A percentile compares a stretch with the other conserved stretches of the same genome.
These are phyloP conservation scores for Chytriomyces sp. DNA, from an alignment of 192 early-diverging fungal genomes.

Conservation along the genomic window DNA sequence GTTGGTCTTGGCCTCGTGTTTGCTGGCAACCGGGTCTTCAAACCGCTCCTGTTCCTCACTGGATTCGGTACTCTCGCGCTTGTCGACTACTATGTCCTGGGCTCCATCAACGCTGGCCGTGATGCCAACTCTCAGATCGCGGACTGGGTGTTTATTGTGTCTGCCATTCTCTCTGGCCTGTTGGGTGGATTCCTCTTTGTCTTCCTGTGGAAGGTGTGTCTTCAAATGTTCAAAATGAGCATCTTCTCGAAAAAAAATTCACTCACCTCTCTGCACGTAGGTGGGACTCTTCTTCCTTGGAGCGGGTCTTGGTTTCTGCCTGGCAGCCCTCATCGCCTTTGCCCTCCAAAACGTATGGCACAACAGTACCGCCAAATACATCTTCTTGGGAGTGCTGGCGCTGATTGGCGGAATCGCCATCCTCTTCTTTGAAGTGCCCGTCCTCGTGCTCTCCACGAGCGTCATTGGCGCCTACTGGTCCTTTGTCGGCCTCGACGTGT, in stretches of 20 bases:
- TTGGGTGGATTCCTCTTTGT: background rate
- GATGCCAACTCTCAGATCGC: background rate
- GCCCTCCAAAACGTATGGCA: background rate
- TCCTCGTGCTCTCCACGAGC: slow-evolving; percentile 27
- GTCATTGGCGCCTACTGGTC: slow-evolving; percentile 54
- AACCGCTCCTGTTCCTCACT: background rate
- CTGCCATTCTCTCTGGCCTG: background rate
- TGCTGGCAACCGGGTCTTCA: background rate
- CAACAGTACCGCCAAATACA: background rate
- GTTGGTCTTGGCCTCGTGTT: background rate
- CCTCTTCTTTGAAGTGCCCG: background rate
- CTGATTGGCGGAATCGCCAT: background rate
- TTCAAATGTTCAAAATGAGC: no score
- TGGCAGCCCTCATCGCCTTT: background rate
- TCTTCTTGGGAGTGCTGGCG: background rate
- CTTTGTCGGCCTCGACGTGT: slow-evolving; percentile 59
- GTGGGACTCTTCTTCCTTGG: background rate
- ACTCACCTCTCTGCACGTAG: no score
- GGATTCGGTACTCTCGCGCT: background rate
- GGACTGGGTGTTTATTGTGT: background rate
- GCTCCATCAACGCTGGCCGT: background rate
- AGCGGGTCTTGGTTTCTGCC: background rate
- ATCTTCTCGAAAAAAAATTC: no score
- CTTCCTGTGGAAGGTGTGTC: background rate
- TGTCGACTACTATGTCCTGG: background rate